Conservation (phyloP, 192 early-diverging fungal genomes). For the Backusella psychrophila region DNA sequence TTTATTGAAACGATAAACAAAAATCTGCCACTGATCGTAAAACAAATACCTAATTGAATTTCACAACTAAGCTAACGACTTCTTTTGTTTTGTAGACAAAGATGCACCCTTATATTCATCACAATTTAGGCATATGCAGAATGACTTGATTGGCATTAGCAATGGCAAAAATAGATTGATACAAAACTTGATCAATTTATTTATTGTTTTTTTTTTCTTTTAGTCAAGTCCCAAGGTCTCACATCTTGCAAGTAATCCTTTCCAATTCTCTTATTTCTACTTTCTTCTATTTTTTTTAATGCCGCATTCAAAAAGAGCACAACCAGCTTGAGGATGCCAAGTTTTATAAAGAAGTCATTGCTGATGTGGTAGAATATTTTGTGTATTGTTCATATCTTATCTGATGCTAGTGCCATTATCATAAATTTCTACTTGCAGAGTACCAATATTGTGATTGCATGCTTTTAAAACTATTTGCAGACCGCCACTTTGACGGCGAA, state of each 20-base stretch:
- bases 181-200: neutral
- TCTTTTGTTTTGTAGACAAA: neutral
- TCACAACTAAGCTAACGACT: neutral
- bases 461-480: neutral
- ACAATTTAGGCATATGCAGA: too few relatives aligned
- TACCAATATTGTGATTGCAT: neutral
- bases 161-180: neutral
- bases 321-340: neutral
- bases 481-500: neutral
- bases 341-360: neutral
- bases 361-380: neutral
- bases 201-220: neutral
- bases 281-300: too few relatives aligned
- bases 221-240: neutral
- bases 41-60: neutral
- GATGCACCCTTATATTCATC: neutral
- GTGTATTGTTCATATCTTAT: neutral
- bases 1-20: neutral
- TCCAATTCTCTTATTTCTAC: too few relatives aligned
- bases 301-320: neutral
- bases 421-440: too few relatives aligned
- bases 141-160: neutral
- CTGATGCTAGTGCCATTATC: neutral
- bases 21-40: neutral
- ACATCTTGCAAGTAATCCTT: neutral